These are phyloP conservation scores for Aspergillus pseudonomiae DNA, from an alignment of 2,329 filamentous ascomycete species.

Conservation along the genomic window DNA sequence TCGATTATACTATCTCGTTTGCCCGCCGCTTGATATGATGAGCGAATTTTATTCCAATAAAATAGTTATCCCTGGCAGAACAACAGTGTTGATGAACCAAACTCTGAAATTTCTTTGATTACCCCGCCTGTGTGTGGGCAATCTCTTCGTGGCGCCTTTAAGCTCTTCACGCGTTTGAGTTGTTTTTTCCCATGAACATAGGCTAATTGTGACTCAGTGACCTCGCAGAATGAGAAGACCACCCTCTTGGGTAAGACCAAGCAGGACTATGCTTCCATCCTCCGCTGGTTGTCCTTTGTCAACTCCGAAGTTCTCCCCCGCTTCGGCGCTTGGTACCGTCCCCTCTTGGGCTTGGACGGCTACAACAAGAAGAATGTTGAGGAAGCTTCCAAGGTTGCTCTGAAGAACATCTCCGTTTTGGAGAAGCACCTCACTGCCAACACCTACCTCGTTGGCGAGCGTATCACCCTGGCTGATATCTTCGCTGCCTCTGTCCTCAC, in stretches of 20 bases:
- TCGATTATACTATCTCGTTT: slow-evolving; percentile 19
- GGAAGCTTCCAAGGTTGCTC: slow-evolving; percentile 69
- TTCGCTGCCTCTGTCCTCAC: slow-evolving; percentile 78
- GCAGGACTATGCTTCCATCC: slow-evolving; percentile 98
- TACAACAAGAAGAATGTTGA: slow-evolving; percentile 99
- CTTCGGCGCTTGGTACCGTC: slow-evolving; percentile 81
- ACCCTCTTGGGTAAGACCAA: slow-evolving; percentile 99
- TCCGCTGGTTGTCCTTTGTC: slow-evolving; percentile 97
- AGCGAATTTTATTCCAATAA: slow-evolving; percentile 68
- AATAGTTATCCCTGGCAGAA: slow-evolving; percentile 99
- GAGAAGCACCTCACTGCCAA: slow-evolving; percentile 88
- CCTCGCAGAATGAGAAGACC: slow-evolving; percentile 99
- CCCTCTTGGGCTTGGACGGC: slow-evolving; percentile 75
- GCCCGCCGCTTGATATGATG: slow-evolving; percentile 58
- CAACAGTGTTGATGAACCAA: slow-evolving; percentile 75
- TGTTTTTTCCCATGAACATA: slow-evolving; percentile 11
- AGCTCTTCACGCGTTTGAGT: slow-evolving; percentile 13
- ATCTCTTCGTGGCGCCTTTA: slow-evolving; percentile 49
- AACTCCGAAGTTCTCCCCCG: slow-evolving; percentile 80
- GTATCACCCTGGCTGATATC: slow-evolving; percentile 93
- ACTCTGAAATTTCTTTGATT: slow-evolving; percentile 75
- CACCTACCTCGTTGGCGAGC: slow-evolving; percentile 98
- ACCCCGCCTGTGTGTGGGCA: slow-evolving; percentile 32
- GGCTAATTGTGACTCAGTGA: slow-evolving; percentile 58
- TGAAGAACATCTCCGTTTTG: slow-evolving; percentile 70